Base-by-base conservation (phyloP, 371 early-diverging fungal species). In the Fennellomyces sp. region DNA sequence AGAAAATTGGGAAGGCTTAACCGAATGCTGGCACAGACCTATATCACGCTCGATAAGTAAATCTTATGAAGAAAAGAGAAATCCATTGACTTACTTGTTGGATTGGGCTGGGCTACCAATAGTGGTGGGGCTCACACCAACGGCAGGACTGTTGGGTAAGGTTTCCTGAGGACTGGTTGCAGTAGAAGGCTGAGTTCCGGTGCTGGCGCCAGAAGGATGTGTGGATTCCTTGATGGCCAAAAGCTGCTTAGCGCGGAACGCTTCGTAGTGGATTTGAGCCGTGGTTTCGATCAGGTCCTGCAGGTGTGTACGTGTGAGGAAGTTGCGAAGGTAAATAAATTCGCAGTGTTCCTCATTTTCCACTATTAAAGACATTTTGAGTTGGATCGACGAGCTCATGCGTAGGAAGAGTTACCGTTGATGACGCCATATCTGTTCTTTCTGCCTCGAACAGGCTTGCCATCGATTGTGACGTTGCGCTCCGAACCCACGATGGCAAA, bases 401-500 rank as follows among this genome's bases (percentile, higher is more conserved):
- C 29, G 50, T 28, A 45, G 26, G 23, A 29, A 36, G 2, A 2
- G 17, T 56, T 83, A 86, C 87, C 84, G 66, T 88, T 85, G 56
- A 89, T 83, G 3, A 85, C 82, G 25, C 89, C 87, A 76, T 84
- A 88, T 61, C 87, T 70, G 60, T 85, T 91, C 72, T 81, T 80
- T 62, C 90, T 78, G 28, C 87, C 90, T 42, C 89, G 84, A 29
- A 87, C 87, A n/a, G 83, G 64, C 71, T 78, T 81, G 66, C 95
- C 96, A 63, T 95, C 90, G 65, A 92, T 89, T 23, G 91, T 81
- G 12, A 90, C 87, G 62, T 86, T 84, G 65, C 88, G 81, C 70
- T 94, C 95, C 36, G 92, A 93, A 49, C 94, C 94, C 45, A 93
- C 88, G 47, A 94, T 88, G 29, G 94, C 92, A 68, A 93, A 94